Evolutionary conservation across 1,284 basidiomycete genomes (phyloP).

Genomic region (Ustilago trichophora): DNA sequence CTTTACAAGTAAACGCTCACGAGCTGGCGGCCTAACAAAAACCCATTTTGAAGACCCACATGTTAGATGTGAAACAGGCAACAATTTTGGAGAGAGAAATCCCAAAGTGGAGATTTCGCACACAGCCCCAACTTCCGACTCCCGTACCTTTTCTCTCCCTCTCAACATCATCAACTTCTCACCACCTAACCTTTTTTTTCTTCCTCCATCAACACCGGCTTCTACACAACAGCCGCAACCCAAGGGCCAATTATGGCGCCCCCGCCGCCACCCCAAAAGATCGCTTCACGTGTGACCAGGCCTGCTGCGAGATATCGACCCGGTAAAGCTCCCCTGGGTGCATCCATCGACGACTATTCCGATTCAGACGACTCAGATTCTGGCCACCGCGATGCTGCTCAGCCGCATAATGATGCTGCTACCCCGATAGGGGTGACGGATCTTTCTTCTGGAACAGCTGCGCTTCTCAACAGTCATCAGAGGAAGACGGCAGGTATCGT

Average conservation of each 20-base stretch:
- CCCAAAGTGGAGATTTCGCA: no score
- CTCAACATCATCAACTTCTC: no score
- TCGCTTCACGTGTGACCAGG: constrained; percentile 35
- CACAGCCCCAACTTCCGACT: no score
- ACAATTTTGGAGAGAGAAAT: no score
- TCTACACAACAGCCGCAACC: no score
- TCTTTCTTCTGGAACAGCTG: constrained; percentile 12
- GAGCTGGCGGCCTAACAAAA: no score
- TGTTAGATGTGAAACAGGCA: no score
- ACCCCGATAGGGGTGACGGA: background rate
- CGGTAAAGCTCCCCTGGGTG: constrained; percentile 56
- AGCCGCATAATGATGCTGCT: background rate
- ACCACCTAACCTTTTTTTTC: no score
- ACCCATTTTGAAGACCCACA: no score
- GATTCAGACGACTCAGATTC: constrained; percentile 34
- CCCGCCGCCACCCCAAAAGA: constrained; percentile 4
- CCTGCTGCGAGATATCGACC: constrained; percentile 62
- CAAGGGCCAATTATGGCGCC: constrained; percentile 4
- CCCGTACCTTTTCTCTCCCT: no score
- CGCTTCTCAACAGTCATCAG: background rate
- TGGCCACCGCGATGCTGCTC: background rate
- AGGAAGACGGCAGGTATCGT: constrained; percentile 20
- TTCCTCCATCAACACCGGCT: no score
- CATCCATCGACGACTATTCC: constrained; percentile 26
- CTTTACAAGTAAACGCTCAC: no score